Evolutionary conservation across 176 grass and related monocot species (phyloP).

Genomic region (Paspalum vaginatum): DNA sequence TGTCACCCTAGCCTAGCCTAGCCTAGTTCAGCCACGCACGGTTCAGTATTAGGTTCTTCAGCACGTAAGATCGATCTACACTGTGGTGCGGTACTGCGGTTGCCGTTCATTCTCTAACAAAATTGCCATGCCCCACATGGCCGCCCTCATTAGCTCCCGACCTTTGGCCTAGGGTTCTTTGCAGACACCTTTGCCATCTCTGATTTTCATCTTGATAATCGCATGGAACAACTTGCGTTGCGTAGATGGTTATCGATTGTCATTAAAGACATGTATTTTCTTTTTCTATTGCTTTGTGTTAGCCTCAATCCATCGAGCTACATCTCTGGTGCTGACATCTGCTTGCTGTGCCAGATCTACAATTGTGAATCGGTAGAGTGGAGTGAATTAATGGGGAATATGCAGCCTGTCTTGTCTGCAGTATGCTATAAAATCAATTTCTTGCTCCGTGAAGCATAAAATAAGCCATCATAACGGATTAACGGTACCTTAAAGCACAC

Average conservation of each 20-base stretch:
- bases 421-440: neutral
- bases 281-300: neutral
- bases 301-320: neutral
- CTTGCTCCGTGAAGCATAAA: neutral
- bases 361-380: neutral
- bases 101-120: neutral
- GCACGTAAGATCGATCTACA: neutral
- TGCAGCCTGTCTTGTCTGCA: neutral
- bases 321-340: constrained; percentile 30
- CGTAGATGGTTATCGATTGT: neutral
- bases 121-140: neutral
- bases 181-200: neutral
- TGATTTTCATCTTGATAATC: neutral
- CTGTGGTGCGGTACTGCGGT: neutral
- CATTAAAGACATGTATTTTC: neutral
- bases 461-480: neutral
- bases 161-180: constrained; percentile 2
- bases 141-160: neutral
- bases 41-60: neutral
- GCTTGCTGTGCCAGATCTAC: neutral
- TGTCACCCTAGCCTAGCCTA: too few relatives aligned
- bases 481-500: neutral
- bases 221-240: neutral
- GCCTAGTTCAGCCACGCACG: neutral
- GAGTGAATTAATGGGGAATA: neutral